Evolutionary conservation across 441 rosid genomes (phyloP).

Genomic region (Corymbia calophylla): DNA sequence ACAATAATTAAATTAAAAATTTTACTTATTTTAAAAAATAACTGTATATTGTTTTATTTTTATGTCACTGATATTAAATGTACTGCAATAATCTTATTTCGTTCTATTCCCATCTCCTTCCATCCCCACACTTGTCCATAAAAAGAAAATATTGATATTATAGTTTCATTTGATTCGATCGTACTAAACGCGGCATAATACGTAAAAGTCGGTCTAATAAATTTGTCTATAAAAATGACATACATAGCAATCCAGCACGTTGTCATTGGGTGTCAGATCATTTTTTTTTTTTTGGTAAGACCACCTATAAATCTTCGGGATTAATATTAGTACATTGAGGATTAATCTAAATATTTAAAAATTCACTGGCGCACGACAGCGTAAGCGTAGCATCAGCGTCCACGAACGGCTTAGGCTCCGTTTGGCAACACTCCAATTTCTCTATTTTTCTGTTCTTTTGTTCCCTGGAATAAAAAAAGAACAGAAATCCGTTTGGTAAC

Average conservation of each 20-base stretch:
- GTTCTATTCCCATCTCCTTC: background rate
- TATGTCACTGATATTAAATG: background rate
- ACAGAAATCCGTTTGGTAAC: too few relatives aligned
- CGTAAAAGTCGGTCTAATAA: background rate
- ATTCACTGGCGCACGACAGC: background rate
- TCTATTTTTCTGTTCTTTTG: too few relatives aligned
- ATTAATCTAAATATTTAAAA: background rate
- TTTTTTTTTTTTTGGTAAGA: background rate
- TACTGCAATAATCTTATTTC: background rate
- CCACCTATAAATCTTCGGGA: background rate
- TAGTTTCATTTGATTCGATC: background rate
- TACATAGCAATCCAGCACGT: background rate
- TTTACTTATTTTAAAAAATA: background rate
- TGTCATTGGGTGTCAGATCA: background rate
- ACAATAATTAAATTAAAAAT: background rate
- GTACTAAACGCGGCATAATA: fast-evolving
- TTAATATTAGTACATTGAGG: background rate
- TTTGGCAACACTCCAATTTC: too few relatives aligned
- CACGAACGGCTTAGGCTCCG: background rate
- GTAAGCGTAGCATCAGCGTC: background rate
- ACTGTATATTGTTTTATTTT: background rate
- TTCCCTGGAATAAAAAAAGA: too few relatives aligned
- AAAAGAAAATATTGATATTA: background rate
- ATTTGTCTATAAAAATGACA: background rate
- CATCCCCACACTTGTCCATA: background rate